Evolutionary conservation across 805 yeast genomes (phyloP).

Genomic region (Middelhovenomyces tepae): DNA sequence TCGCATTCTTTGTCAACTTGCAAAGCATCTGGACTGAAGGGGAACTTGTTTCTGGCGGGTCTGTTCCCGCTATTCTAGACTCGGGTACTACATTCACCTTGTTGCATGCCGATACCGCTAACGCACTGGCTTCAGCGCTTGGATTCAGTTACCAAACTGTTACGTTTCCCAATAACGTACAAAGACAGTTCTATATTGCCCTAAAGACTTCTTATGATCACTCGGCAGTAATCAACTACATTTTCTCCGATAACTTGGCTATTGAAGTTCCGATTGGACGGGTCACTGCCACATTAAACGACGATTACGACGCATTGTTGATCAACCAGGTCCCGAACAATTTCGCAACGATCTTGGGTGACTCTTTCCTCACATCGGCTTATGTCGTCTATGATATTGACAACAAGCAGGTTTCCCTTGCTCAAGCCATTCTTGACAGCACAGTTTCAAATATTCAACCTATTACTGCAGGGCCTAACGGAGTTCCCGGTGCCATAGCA

Average conservation of each 20-base stretch:
- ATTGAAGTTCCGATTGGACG: no score
- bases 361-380: constrained; percentile 14
- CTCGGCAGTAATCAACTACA: not conserved
- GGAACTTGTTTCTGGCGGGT: constrained; percentile 6
- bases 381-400: constrained; percentile 15
- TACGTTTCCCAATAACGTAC: no score
- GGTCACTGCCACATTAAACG: no score
- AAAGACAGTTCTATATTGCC: not conserved
- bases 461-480: constrained; percentile 6
- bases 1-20: constrained; percentile 6
- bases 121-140: no score
- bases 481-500: constrained; percentile 7
- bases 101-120: constrained; percentile 20
- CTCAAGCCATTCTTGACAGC: constrained; percentile 10
- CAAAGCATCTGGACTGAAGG: constrained; percentile 2
- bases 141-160: no score
- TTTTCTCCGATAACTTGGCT: constrained; percentile 1
- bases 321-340: constrained; percentile 2
- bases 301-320: not conserved
- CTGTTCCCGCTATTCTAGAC: constrained; percentile 15
- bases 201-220: no score
- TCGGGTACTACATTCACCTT: constrained; percentile 14
- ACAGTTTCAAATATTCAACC: constrained; percentile 5
- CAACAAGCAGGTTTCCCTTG: constrained; percentile 14
- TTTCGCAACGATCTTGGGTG: constrained; percentile 14